phyloP scores from a whole-genome alignment of 2,329 filamentous ascomycete species.

The Beauveria bassiana region DNA sequence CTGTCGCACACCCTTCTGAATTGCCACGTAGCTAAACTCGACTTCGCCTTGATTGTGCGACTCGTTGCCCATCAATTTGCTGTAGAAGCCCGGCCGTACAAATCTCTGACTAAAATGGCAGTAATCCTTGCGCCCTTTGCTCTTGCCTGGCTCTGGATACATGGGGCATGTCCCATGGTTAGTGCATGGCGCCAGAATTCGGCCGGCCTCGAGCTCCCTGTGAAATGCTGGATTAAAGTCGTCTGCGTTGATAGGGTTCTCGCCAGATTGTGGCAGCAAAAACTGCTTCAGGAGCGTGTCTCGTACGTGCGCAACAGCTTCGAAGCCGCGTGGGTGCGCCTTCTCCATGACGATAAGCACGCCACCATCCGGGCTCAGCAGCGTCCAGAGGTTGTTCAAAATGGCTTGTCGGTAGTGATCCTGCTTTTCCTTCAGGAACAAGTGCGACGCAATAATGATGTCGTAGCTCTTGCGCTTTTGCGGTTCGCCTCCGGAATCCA shows the following conservation, averaged over 20 bases:
- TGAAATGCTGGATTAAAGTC: conserved; percentile 31
- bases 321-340: conserved; percentile 83
- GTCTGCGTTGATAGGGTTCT: conserved; percentile 25
- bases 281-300: conserved; percentile 69
- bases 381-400: conserved; percentile 81
- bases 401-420: conserved; percentile 70
- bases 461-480: conserved; percentile 73
- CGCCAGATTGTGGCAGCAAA: conserved; percentile 46
- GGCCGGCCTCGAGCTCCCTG: conserved; percentile 48
- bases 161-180: conserved; percentile 86
- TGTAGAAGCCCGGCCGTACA: conserved; percentile 74
- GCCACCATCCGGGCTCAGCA: conserved; percentile 77
- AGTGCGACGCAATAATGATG: conserved; percentile 81
- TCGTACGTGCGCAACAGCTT: conserved; percentile 79
- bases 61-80: conserved; percentile 58
- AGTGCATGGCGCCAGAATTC: conserved; percentile 72
- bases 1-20: conserved; percentile 61
- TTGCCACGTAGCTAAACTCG: conserved; percentile 79
- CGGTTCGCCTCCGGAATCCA: conserved; percentile 49
- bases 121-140: conserved; percentile 72
- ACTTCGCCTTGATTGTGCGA: conserved; percentile 81
- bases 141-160: conserved; percentile 66
- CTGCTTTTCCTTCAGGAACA: conserved; percentile 67
- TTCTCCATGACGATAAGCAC: conserved; percentile 86
- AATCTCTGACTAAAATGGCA: conserved; percentile 90